Evolutionary conservation across 176 grass and related monocot genomes (phyloP), one percentile per base, ranked within the genome.

Genomic region (Pharus latifolius): DNA sequence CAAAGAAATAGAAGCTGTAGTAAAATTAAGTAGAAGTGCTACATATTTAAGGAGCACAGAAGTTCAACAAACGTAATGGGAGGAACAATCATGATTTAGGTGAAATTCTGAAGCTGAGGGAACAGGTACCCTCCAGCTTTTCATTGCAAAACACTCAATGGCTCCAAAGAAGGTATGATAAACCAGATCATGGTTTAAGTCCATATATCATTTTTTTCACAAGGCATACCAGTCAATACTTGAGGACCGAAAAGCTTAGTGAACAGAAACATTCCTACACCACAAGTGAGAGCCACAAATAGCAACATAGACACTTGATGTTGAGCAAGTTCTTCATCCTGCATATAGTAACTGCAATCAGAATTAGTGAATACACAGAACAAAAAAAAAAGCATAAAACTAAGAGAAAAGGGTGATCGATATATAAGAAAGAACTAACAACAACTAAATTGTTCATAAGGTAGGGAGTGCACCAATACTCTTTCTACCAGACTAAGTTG

Each of bases 221-320:
- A 27, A 48, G 19, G 27, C 78, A 67, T 84, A 98, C 94, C 86
- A 57, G 89, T 78, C 67, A 97, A 79, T 44, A 85, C 51, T 83
- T 85, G 87, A 19, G 79, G 77, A 34, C 94, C 89, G 18, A 88
- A 67, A 23, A 98, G 61, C 81, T 83, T 92, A 33, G 89, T 93
- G 77, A 98, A 91, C 42, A 93, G 31, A 60, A 98, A 81, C 94
- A 98, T 98, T 58, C 83, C 84, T 51, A 90, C 28, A 29, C 94
- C 94, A 69, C 79, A 93, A 74, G 87, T 46, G 73, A 98, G 83
- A 71, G 84, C 89, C 49, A 93, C 23, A 85, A 93, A 93, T 22
- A 98, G 67, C 72, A 98, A 19, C 81, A 81, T 93, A 58, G 89
- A 98, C 59, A 98, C 91, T 79, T 93, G 94, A 88, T 90, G 94